Evolutionary conservation across 2,329 filamentous ascomycete species (phyloP), one percentile per base, ranked within the genome.

Genomic region (Massarina eburnea): DNA sequence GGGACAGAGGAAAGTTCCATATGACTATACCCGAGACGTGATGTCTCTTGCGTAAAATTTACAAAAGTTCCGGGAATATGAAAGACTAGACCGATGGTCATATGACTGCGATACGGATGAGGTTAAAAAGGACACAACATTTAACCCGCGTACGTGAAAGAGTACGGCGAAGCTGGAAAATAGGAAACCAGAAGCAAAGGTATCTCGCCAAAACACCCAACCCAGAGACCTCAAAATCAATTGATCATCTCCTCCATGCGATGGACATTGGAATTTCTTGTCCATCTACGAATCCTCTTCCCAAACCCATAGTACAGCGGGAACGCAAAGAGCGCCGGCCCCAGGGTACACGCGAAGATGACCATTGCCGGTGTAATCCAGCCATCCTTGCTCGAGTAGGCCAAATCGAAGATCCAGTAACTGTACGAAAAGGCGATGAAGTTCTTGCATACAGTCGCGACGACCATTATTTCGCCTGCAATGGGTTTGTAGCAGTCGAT

Each of bases 401-500:
- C 59, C 7, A 73, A 51, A 33, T 73, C 62, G 45, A 73, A 73
- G 10, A 73, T 60, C 70, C 71, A 73, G 43, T 73, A 73, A 41
- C 63, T 67, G 18, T 72, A 64, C 37, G 69, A 72, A 52, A 75
- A 76, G 2, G 65, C 73, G 22, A 73, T 70, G 21, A 73, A 70
- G 46, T 75, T 75, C 54, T 76, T 76, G 45, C 72, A 61, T 4
- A 76, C 71, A 0, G 72, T 75, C 0, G 68, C 69, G 5, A 73
- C 68, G 1, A 75, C 71, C 67, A 76, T 74, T 40, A 75, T 72
- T 54, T 76, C 73, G 1, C 72, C 74, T 1, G 71, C 70, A 22
- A 76, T 71, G 2, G 73, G 71, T 49, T 74, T 76, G 62, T 76
- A 76, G 55, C 70, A 74, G 42, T 76, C 74, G 39, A 76, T 67